A percentile compares a stretch with the other conserved stretches of the same genome.
Evolutionary conservation across 2,329 filamentous ascomycete genomes (phyloP).

Genomic region (Cryphonectria carpinicola): DNA sequence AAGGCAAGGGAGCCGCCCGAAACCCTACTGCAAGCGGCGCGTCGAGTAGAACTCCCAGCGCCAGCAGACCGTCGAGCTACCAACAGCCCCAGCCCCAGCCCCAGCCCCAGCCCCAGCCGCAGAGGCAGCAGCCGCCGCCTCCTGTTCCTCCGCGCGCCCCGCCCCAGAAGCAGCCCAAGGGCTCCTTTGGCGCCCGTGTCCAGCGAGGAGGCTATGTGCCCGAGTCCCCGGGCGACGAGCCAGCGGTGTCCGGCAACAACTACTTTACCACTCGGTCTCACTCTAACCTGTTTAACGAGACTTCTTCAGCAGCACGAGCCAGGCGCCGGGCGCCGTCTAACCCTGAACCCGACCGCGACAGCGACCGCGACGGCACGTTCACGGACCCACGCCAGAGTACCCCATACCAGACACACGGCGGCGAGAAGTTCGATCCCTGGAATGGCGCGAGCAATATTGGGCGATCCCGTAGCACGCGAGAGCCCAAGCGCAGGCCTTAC

Average conservation of each 20-base stretch:
- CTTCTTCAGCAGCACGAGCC: slow-evolving; percentile 29
- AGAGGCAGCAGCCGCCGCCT: slow-evolving; percentile 34
- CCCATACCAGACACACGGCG: slow-evolving; percentile 59
- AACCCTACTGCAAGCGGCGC: slow-evolving; percentile 22
- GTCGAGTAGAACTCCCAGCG: slow-evolving; percentile 21
- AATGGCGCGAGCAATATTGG: slow-evolving; percentile 43
- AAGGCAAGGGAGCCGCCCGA: slow-evolving; percentile 32
- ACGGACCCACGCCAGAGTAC: slow-evolving; percentile 58
- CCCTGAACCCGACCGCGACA: slow-evolving; percentile 42
- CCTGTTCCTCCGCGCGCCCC: slow-evolving; percentile 55
- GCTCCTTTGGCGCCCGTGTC: slow-evolving; percentile 54
- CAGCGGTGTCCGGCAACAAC: slow-evolving; percentile 53
- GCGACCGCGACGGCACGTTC: slow-evolving; percentile 47
- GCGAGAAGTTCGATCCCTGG: slow-evolving; percentile 63
- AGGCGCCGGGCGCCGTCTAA: slow-evolving; percentile 38
- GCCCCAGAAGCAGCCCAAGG: slow-evolving; percentile 57
- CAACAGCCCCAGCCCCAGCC: background rate
- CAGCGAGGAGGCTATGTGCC: slow-evolving; percentile 53
- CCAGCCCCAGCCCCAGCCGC: background rate
- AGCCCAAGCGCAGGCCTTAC: slow-evolving; percentile 30
- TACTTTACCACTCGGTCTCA: slow-evolving; percentile 48
- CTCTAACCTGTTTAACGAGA: slow-evolving; percentile 34
- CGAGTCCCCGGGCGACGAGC: slow-evolving; percentile 57
- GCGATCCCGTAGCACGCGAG: slow-evolving; percentile 26
- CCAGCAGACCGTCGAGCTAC: slow-evolving; percentile 10